These are phyloP conservation scores for Colletotrichum sp. DNA, from an alignment of 2,329 filamentous ascomycete genomes.

Conservation along the genomic window DNA sequence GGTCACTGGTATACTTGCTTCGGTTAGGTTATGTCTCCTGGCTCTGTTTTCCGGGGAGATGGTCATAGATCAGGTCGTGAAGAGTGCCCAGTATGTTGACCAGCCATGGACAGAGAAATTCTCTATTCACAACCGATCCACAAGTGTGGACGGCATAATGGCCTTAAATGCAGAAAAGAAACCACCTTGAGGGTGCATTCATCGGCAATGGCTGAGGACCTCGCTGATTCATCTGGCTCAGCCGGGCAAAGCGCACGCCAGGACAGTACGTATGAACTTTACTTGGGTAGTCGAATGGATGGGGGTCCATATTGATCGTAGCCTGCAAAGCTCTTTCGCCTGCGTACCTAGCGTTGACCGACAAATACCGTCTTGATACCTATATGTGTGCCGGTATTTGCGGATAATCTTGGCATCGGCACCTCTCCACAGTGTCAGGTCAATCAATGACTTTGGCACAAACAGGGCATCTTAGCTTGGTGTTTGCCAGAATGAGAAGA, in stretches of 20 bases:
- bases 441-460: not conserved
- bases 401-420: not conserved
- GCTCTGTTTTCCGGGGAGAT: not conserved
- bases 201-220: not conserved
- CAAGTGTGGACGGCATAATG: not conserved
- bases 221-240: not conserved
- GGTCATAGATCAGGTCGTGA: not conserved
- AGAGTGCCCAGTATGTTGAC: not conserved
- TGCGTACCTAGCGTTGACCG: not conserved
- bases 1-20: not conserved
- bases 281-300: not conserved
- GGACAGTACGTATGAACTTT: not conserved
- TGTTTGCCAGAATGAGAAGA: not conserved
- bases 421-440: not conserved
- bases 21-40: not conserved
- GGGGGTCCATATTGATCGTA: not conserved
- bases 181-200: not conserved
- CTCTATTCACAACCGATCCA: not conserved
- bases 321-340: not conserved
- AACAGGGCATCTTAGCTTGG: not conserved
- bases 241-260: not conserved
- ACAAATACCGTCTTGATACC: not conserved
- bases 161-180: not conserved
- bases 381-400: not conserved
- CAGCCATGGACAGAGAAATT: not conserved